Conservation (phyloP, 371 early-diverging fungal species). For the Lichtheimia ornata region DNA sequence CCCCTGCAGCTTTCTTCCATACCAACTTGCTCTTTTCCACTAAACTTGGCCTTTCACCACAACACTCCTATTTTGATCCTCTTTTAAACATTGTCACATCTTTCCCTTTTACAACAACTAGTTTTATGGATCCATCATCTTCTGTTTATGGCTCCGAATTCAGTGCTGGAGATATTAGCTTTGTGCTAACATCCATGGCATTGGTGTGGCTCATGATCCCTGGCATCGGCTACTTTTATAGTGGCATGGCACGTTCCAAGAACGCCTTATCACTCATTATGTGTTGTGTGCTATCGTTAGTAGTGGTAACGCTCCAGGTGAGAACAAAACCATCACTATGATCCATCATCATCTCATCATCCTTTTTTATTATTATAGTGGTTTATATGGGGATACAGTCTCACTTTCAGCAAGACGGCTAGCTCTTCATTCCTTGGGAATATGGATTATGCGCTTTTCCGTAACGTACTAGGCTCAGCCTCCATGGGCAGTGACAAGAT, state of each 20-base stretch:
- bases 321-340: neutral
- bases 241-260: conserved; percentile 86
- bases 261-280: conserved; percentile 79
- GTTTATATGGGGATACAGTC: conserved; percentile 86
- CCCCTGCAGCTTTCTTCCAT: too few species aligned
- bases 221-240: conserved; percentile 88
- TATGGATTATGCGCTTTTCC: conserved; percentile 71
- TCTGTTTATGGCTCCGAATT: conserved; percentile 15
- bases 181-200: conserved; percentile 69
- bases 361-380: conserved; percentile 53
- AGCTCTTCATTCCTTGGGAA: conserved; percentile 74
- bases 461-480: conserved; percentile 56
- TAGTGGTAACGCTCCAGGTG: conserved; percentile 66
- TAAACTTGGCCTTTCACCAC: too few species aligned
- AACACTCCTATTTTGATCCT: too few species aligned
- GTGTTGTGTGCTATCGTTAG: conserved; percentile 63
- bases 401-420: conserved; percentile 78
- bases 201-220: conserved; percentile 89
- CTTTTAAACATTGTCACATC: too few species aligned
- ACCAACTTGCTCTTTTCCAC: too few species aligned
- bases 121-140: neutral
- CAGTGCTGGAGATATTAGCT: conserved; percentile 67
- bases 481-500: conserved; percentile 57
- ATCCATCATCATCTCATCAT: neutral
- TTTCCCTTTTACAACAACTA: conserved; percentile 1